Evolutionary conservation across 805 yeast genomes (phyloP).

Genomic region (Pichia manshurica): DNA sequence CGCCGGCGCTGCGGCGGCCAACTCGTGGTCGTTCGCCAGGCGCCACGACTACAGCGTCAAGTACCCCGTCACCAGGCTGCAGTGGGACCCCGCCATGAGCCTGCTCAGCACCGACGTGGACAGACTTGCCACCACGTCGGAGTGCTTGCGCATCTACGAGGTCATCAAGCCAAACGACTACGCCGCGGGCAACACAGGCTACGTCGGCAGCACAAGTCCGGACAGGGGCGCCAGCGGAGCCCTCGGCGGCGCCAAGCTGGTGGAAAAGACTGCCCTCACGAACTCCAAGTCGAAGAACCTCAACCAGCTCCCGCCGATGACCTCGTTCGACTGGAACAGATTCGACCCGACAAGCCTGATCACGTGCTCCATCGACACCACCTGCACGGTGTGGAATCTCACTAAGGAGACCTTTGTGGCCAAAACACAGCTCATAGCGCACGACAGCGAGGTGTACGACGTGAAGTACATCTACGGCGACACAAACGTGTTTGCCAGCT

Average conservation of each 20-base stretch:
- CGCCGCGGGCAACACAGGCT: too few species aligned
- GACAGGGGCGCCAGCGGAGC: slow-evolving; percentile 1
- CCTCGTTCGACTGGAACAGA: slow-evolving; percentile 90
- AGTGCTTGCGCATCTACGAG: slow-evolving; percentile 53
- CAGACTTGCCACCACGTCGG: slow-evolving; percentile 64
- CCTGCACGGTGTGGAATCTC: slow-evolving; percentile 95
- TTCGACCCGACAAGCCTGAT: slow-evolving; percentile 64
- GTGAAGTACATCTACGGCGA: slow-evolving; percentile 76
- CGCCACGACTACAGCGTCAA: slow-evolving; percentile 33
- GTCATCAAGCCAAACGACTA: slow-evolving; percentile 5
- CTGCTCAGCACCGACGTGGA: slow-evolving; percentile 28
- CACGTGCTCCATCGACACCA: slow-evolving; percentile 88
- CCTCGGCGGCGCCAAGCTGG: slow-evolving; percentile 16
- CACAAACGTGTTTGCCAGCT: slow-evolving; percentile 78
- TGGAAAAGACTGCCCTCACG: slow-evolving; percentile 37
- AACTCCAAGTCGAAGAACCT: slow-evolving; percentile 38
- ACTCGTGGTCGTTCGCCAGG: slow-evolving; percentile 17
- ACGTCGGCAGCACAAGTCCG: too few species aligned
- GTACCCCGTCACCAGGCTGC: slow-evolving; percentile 65
- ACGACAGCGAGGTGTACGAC: slow-evolving; percentile 91
- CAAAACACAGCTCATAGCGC: slow-evolving; percentile 92
- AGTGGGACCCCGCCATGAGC: slow-evolving; percentile 59
- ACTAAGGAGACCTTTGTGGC: slow-evolving; percentile 56
- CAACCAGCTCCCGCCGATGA: slow-evolving; percentile 73
- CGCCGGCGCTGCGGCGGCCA: slow-evolving; percentile 9